Percentiles rank a stretch among this genome's conserved stretches.
phyloP scores from a whole-genome alignment of 495 filamentous ascomycete genomes.

The Lindgomyces ingoldianus region DNA sequence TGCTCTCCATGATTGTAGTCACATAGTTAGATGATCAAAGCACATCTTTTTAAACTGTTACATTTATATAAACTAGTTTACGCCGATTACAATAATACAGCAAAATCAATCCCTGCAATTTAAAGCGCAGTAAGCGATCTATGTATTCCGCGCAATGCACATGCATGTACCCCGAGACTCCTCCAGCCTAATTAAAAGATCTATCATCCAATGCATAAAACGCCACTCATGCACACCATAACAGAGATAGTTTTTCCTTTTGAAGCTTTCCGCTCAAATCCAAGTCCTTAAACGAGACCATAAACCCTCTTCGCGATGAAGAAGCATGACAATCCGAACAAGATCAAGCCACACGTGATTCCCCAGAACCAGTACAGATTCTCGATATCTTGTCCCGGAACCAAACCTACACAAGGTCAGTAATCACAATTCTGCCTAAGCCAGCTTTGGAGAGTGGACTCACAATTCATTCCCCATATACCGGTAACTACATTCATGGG shows the following conservation, averaged over 20 bases:
- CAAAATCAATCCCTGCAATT: too few relatives aligned
- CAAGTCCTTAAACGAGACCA: slow-evolving; percentile 56
- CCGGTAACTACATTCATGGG: slow-evolving; percentile 99
- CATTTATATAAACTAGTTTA: too few relatives aligned
- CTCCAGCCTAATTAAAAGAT: too few relatives aligned
- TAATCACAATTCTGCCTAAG: not conserved
- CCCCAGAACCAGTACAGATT: slow-evolving; percentile 65
- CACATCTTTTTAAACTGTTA: too few relatives aligned
- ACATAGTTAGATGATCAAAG: too few relatives aligned
- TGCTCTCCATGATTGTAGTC: too few relatives aligned
- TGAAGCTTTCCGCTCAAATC: not conserved
- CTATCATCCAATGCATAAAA: too few relatives aligned
- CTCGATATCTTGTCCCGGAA: slow-evolving; percentile 79
- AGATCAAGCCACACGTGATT: slow-evolving; percentile 72
- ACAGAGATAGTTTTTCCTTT: not conserved
- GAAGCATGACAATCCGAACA: slow-evolving; percentile 78
- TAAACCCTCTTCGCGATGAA: slow-evolving; percentile 79
- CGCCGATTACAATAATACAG: too few relatives aligned
- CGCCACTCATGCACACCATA: too few relatives aligned
- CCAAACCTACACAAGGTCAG: slow-evolving; percentile 50
- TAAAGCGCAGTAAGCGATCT: too few relatives aligned
- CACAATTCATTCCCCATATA: slow-evolving; percentile 92
- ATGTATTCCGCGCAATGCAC: too few relatives aligned
- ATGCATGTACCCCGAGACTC: too few relatives aligned
- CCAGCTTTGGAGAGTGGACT: not conserved